phyloP scores from a whole-genome alignment of 441 rosid genomes.

The Rhodomyrtus psidioides region DNA sequence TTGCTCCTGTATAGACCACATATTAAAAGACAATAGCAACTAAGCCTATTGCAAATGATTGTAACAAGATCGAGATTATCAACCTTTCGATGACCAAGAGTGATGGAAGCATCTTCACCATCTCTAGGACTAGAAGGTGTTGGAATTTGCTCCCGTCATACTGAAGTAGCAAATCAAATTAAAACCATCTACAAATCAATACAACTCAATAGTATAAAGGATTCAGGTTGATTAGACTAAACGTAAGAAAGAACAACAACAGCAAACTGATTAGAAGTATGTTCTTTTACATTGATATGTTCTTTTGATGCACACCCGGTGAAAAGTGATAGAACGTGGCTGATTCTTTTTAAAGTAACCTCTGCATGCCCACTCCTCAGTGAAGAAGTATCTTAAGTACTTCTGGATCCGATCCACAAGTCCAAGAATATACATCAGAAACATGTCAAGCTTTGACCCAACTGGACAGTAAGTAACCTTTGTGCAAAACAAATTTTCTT shows the following conservation, averaged over 20 bases:
- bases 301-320: not conserved
- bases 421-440: not conserved
- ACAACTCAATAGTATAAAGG: not conserved
- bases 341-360: not conserved
- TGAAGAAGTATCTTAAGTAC: not conserved
- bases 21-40: not conserved
- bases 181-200: not conserved
- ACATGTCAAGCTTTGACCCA: not conserved
- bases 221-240: slow-evolving; percentile 3
- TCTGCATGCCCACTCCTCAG: not conserved
- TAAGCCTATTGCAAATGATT: not conserved
- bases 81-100: slow-evolving; percentile 44
- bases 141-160: slow-evolving; percentile 79
- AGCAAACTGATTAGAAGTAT: not conserved
- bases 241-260: not conserved
- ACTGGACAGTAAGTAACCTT: no score
- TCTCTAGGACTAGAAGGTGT: slow-evolving; percentile 87
- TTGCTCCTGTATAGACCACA: not conserved
- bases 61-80: slow-evolving; percentile 25
- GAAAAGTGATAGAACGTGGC: not conserved
- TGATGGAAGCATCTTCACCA: slow-evolving; percentile 60
- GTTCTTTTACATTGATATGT: not conserved
- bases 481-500: no score
- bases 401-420: not conserved
- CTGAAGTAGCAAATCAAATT: slow-evolving; percentile 37